Percentiles rank a stretch among this genome's conserved stretches.
These are phyloP conservation scores for Russula vinacea DNA, from an alignment of 768 basidiomycete genomes.

Conservation along the genomic window DNA sequence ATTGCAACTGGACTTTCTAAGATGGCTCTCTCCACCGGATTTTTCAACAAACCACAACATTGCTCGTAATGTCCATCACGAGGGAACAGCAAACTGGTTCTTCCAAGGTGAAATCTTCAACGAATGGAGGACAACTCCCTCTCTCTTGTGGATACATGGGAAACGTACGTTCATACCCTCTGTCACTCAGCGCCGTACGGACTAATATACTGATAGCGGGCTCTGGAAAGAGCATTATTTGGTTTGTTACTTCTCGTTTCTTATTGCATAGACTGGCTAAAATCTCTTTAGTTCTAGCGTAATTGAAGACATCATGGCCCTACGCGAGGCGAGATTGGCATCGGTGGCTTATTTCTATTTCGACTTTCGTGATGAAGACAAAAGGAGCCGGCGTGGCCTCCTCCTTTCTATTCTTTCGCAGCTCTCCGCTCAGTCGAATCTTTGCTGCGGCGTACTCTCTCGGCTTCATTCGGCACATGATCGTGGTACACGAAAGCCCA, in stretches of 20 bases:
- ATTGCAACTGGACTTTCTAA: background rate
- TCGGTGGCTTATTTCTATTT: background rate
- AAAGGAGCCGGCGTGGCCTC: background rate
- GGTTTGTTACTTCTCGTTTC: background rate
- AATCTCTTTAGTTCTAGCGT: background rate
- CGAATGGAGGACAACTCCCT: background rate
- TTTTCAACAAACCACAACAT: background rate
- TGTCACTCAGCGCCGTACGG: too few species aligned
- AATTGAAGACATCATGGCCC: background rate
- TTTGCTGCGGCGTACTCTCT: background rate
- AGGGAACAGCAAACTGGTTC: background rate
- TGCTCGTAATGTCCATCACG: background rate
- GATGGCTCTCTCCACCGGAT: background rate
- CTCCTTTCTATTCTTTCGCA: background rate
- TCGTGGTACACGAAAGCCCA: background rate
- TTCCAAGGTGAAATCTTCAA: background rate
- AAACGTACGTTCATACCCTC: background rate
- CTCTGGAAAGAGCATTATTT: background rate
- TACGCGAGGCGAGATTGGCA: background rate
- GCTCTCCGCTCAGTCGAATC: background rate
- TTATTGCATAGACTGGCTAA: background rate
- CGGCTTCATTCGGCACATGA: background rate
- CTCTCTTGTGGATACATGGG: constrained; percentile 3
- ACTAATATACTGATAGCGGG: background rate
- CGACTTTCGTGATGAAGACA: constrained; percentile 5